Evolutionary conservation across 768 basidiomycete genomes (phyloP).

Genomic region (Boletellus ananiceps): DNA sequence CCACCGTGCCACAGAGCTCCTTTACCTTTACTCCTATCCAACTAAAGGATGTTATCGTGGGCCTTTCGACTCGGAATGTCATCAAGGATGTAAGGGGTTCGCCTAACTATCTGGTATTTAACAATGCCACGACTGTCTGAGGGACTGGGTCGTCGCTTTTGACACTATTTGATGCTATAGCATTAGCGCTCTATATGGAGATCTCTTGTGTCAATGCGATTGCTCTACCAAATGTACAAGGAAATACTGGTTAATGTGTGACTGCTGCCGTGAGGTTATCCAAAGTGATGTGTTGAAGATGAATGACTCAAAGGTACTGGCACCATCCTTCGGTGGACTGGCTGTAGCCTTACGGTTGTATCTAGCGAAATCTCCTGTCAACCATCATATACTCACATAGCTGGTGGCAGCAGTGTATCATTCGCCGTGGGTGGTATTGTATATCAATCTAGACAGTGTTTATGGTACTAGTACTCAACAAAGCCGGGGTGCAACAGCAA

Average conservation of each 20-base stretch:
- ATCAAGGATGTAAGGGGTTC: conserved; percentile 47
- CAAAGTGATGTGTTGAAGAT: no score
- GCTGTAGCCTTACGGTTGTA: no score
- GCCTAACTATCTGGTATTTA: conserved; percentile 72
- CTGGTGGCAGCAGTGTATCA: neutral
- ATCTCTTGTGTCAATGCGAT: neutral
- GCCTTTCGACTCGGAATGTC: conserved; percentile 49
- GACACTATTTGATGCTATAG: conserved; percentile 3
- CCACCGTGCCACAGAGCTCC: conserved; percentile 39
- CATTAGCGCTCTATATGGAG: neutral
- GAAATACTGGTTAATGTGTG: neutral
- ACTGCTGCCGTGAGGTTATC: no score
- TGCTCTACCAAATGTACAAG: conserved; percentile 13
- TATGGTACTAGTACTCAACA: neutral
- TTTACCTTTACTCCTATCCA: conserved; percentile 56
- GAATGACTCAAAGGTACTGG: no score
- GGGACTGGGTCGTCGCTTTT: neutral
- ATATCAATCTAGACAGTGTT: neutral
- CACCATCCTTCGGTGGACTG: neutral
- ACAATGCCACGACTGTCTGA: conserved; percentile 56
- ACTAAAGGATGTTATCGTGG: conserved; percentile 71
- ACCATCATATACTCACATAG: no score
- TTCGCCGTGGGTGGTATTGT: neutral
- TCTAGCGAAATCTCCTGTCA: no score
- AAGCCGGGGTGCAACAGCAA: no score